A percentile compares a stretch with the other conserved stretches of the same genome.
Evolutionary conservation across 345 rosid genomes (phyloP).

Genomic region (Salix arbutifolia): DNA sequence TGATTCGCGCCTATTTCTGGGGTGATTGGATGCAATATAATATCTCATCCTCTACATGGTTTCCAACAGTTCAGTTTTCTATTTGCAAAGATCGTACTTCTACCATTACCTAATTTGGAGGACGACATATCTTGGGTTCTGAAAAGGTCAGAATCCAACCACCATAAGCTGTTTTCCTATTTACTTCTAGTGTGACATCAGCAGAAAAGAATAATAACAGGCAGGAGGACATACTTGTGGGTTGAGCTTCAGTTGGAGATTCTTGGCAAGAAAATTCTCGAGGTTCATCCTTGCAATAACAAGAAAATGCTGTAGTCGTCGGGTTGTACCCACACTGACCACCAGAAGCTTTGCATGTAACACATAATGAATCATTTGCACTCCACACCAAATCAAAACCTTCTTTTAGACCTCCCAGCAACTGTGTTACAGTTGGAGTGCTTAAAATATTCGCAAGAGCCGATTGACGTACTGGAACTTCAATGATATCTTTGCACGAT

Average conservation of each 20-base stretch:
- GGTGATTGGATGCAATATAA: too few species aligned
- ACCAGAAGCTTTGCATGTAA: background rate
- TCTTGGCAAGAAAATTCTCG: too few species aligned
- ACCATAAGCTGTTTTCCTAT: too few species aligned
- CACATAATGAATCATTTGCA: constrained; percentile 17
- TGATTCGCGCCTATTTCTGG: too few species aligned
- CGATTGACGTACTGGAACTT: background rate
- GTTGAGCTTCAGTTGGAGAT: too few species aligned
- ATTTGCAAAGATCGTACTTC: too few species aligned
- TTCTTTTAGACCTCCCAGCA: background rate
- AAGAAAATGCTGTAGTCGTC: constrained; percentile 5
- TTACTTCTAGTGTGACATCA: too few species aligned
- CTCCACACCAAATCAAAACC: constrained; percentile 31
- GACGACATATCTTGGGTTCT: background rate
- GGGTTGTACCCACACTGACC: constrained; percentile 39
- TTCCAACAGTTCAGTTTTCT: too few species aligned
- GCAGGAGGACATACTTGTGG: background rate
- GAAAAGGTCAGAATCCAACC: background rate
- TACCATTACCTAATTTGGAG: too few species aligned
- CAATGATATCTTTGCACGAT: constrained; percentile 5
- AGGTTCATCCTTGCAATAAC: constrained; percentile 15
- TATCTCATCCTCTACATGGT: too few species aligned
- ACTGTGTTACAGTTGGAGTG: background rate
- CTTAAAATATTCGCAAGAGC: background rate
- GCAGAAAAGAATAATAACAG: too few species aligned